Evolutionary conservation across 2,329 filamentous ascomycete genomes (phyloP).

Genomic region (Iodosphaeria phyllophila): DNA sequence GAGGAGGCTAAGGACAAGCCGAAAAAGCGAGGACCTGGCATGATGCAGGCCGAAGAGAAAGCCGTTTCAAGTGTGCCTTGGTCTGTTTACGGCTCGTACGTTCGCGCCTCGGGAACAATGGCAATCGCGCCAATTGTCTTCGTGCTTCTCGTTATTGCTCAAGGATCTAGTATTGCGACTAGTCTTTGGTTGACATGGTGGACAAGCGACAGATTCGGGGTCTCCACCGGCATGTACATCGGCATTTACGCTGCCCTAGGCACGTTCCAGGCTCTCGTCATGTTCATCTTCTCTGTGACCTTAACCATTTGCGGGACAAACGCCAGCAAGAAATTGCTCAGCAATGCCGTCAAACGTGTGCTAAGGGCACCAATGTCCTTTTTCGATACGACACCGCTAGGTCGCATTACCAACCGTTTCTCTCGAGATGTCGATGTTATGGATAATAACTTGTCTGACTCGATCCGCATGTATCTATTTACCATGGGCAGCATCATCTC

Average conservation of each 20-base stretch:
- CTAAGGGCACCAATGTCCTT: slow-evolving; percentile 67
- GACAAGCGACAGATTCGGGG: slow-evolving; percentile 62
- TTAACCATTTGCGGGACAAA: slow-evolving; percentile 67
- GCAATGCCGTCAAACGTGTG: slow-evolving; percentile 60
- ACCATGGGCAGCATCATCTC: slow-evolving; percentile 67
- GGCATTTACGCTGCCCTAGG: slow-evolving; percentile 56
- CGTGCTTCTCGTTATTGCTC: slow-evolving; percentile 47
- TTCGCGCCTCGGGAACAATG: slow-evolving; percentile 54
- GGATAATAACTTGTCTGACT: slow-evolving; percentile 81
- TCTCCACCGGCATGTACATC: slow-evolving; percentile 52
- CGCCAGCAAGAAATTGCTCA: slow-evolving; percentile 66
- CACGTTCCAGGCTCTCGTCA: slow-evolving; percentile 47
- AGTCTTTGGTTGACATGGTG: slow-evolving; percentile 89
- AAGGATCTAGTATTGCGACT: slow-evolving; percentile 72
- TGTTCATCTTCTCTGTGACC: slow-evolving; percentile 64
- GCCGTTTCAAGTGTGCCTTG: slow-evolving; percentile 62
- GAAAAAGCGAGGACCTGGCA: slow-evolving; percentile 35
- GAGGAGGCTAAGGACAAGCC: slow-evolving; percentile 25
- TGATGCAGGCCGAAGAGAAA: slow-evolving; percentile 55
- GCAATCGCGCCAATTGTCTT: slow-evolving; percentile 47
- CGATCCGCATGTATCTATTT: slow-evolving; percentile 82
- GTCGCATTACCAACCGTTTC: slow-evolving; percentile 91
- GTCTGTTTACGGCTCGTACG: slow-evolving; percentile 62
- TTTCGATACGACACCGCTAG: slow-evolving; percentile 91
- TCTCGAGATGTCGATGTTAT: slow-evolving; percentile 90